Base-by-base conservation (phyloP, 78 protist genomes). In the Cavenderia fasciculata region DNA sequence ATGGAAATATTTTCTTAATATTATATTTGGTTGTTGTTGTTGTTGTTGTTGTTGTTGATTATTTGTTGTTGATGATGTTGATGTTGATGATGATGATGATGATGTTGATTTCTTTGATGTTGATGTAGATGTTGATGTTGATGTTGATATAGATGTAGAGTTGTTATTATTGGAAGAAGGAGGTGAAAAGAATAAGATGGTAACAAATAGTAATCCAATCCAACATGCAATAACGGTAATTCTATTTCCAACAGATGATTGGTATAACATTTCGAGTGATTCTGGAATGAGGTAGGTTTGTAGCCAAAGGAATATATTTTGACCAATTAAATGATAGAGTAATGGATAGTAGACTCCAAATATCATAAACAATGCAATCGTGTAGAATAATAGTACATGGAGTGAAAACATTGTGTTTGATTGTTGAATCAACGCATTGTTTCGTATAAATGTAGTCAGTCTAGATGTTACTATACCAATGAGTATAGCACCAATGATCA, bases 1-100 rank as follows among this genome's bases (percentile, higher is more conserved):
- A 77, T 95, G 97, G 69, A 78, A 95, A 57, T 51, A 73, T 75
- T 95, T 95, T 33, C 97, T 59, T 0, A 71, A 36, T 29, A 94
- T 8, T 11, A 71, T 78, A 57, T 41, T 59, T n/a, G 93, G 93
- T 46, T n/a, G 65, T 82, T 4, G 19, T 21, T 0, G 56, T 18
- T 8, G 12, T 40, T 11, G 69, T 21, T 0, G 41, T n/a, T n/a
- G 71, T 54, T 0, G 57, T 10, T 46, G 89, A 77, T 18, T 54
- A 43, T n/a, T n/a, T n/a, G n/a, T n/a, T n/a, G n/a, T n/a, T n/a
- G n/a, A n/a, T n/a, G n/a, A n/a, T n/a, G n/a, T n/a, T n/a, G n/a
- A n/a, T n/a, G n/a, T n/a, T n/a, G n/a, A n/a, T n/a, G n/a, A n/a
- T n/a, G n/a, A n/a, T n/a, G n/a, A n/a, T n/a, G n/a, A n/a, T n/a